These are phyloP conservation scores for Vicia faba DNA, from an alignment of 306 rosid species.

Conservation along the genomic window DNA sequence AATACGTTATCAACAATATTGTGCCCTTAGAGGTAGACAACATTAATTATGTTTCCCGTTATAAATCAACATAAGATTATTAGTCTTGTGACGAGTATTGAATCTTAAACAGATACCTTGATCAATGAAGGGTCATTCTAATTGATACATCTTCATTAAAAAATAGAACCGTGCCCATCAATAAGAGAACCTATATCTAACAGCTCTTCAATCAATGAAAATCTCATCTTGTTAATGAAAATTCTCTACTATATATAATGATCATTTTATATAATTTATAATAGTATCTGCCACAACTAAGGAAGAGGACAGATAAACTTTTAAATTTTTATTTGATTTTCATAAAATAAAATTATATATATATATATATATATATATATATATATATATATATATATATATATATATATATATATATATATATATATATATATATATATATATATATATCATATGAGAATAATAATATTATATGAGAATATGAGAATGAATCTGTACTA, in stretches of 20 bases:
- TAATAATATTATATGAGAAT: no score
- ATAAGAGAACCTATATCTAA: slow-evolving; percentile 21
- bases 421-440: no score
- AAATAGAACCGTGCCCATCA: slow-evolving; percentile 26
- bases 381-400: no score
- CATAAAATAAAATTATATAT: not conserved
- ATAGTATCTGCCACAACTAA: not conserved
- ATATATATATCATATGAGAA: no score
- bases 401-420: no score
- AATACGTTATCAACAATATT: slow-evolving; percentile 23
- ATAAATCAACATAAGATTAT: slow-evolving; percentile 10
- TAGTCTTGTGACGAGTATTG: slow-evolving; percentile 14
- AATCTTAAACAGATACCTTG: slow-evolving; percentile 24
- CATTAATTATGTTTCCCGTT: slow-evolving; percentile 17
- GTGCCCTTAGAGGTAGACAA: slow-evolving; percentile 48
- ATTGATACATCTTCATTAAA: slow-evolving; percentile 15
- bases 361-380: no score
- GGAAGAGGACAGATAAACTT: not conserved
- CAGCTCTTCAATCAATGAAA: slow-evolving; percentile 24
- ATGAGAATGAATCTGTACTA: no score
- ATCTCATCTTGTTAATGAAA: slow-evolving; percentile 4
- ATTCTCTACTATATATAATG: not conserved
- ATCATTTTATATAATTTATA: not conserved
- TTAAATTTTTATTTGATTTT: slow-evolving; percentile 2
- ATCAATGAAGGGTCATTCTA: slow-evolving; percentile 26